Evolutionary conservation across 208 protist species (phyloP).

Genomic region (Leishmania mexicana): DNA sequence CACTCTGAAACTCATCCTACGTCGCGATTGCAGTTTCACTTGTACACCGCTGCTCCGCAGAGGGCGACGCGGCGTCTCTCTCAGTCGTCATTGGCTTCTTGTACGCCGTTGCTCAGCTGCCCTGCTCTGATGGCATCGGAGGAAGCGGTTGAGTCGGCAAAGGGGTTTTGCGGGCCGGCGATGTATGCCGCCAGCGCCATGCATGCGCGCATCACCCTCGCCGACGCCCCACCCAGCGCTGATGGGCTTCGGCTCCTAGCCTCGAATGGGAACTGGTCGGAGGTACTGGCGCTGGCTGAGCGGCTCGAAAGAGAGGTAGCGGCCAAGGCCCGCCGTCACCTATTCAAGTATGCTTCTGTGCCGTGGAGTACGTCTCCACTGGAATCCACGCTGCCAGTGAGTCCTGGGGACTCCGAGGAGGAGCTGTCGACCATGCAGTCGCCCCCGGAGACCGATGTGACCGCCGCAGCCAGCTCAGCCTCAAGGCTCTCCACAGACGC

Average conservation of each 20-base stretch:
- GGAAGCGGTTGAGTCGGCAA: constrained; percentile 16
- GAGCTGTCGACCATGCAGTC: not conserved
- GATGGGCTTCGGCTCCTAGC: constrained; percentile 63
- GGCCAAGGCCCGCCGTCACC: constrained; percentile 20
- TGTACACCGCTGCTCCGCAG: too few relatives aligned
- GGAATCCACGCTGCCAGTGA: not conserved
- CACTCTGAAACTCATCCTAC: not conserved
- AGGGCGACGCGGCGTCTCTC: not conserved
- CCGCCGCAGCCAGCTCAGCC: not conserved
- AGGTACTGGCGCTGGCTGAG: constrained; percentile 58
- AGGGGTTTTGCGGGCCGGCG: constrained; percentile 22
- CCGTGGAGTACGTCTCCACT: constrained; percentile 1
- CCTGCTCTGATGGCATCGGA: constrained; percentile 29
- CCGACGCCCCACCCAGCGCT: constrained; percentile 52
- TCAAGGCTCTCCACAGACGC: constrained; percentile 18
- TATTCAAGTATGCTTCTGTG: constrained; percentile 7
- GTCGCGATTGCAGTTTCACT: not conserved
- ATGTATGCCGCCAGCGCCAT: constrained; percentile 19
- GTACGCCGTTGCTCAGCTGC: not conserved
- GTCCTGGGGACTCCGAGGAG: not conserved
- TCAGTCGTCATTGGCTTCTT: not conserved
- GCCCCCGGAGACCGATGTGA: not conserved
- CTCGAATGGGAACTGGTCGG: constrained; percentile 70
- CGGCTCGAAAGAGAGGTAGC: constrained; percentile 51
- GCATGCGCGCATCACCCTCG: constrained; percentile 15